Base-by-base conservation (phyloP, 1,284 basidiomycete species). In the Moesziomyces globuligerus region DNA sequence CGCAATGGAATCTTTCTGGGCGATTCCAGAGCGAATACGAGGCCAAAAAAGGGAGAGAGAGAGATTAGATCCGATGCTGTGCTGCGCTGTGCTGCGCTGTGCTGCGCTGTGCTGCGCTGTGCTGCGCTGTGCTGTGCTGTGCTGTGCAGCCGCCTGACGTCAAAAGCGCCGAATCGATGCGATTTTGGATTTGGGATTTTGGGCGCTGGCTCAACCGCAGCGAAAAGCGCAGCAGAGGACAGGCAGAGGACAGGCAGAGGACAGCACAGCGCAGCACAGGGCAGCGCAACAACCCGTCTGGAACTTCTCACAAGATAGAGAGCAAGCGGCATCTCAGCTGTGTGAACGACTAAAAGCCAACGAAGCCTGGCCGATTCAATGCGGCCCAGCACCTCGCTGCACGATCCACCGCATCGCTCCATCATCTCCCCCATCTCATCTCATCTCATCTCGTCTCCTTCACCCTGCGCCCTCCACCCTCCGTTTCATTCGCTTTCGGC, bases 131-230 rank as follows among this genome's bases (percentile, higher is more conserved):
- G 17, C 21, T 25, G 23, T 15, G 42, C 24, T 44, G 25, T 18
- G 42, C 28, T 7, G 21, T 28, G 17, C 15, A 17, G 20, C n/a
- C n/a, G n/a, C n/a, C 17, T 34, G 32, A 34, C 32, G 32, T 34
- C 32, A 34, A 34, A 34, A n/a, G n/a, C n/a, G n/a, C n/a, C n/a
- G n/a, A n/a, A 34, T 34, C 32, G 32, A 34, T 17, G 42, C 42
- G 26, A 18, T 26, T 17, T 44, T 15, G 10, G n/a, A 3, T 15
- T 4, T 2, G 40, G 23, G 21, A 43, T 32, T 42, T 43, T 43
- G 40, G 21, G 23, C 9, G n/a, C 34, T 44, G 49, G 49, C 49
- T 34, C 44, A 32, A 51, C 32, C 49, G 49, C 49, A 32, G 32
- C 32, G 32, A 3, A 13, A 6, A 34, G 7, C n/a, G n/a, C n/a